A percentile compares a stretch with the other conserved stretches of the same genome.
Evolutionary conservation across 345 rosid species (phyloP).

Genomic region (Trapa bicornis): DNA sequence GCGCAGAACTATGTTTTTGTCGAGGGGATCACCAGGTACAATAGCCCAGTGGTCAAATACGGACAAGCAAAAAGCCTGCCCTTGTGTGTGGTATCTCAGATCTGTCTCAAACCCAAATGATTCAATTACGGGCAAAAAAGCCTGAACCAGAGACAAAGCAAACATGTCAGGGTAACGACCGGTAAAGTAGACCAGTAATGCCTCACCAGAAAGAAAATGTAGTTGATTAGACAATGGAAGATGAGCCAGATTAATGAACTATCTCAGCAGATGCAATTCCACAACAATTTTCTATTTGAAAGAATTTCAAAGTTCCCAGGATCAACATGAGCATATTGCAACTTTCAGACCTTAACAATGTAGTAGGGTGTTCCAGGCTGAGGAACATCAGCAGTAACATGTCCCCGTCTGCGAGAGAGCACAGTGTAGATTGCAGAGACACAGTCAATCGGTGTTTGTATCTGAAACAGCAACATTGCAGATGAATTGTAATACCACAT

Average conservation of each 20-base stretch:
- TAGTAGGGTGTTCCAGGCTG: constrained; percentile 97
- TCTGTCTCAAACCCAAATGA: constrained; percentile 93
- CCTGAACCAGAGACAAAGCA: constrained; percentile 29
- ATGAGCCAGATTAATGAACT: background rate
- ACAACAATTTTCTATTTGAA: background rate
- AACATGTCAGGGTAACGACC: background rate
- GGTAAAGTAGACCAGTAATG: background rate
- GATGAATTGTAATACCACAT: background rate
- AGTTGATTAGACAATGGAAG: background rate
- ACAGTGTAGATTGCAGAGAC: constrained; percentile 91
- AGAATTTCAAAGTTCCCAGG: background rate
- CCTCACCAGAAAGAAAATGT: background rate
- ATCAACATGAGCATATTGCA: background rate
- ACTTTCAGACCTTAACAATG: constrained; percentile 62
- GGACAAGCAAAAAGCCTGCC: constrained; percentile 72
- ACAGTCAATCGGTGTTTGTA: constrained; percentile 97
- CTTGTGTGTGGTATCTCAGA: constrained; percentile 74
- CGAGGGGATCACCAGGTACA: constrained; percentile 90
- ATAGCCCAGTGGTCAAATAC: constrained; percentile 90
- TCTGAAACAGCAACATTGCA: constrained; percentile 31
- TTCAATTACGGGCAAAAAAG: constrained; percentile 78
- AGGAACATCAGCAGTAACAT: constrained; percentile 93
- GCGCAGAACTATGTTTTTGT: constrained; percentile 65
- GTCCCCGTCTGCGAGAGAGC: constrained; percentile 90
- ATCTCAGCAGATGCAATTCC: background rate